Percentiles rank a stretch among this genome's conserved stretches.
These are phyloP conservation scores for Dillenia turbinata DNA, from an alignment of 164 flowering plant genomes.

Conservation along the genomic window DNA sequence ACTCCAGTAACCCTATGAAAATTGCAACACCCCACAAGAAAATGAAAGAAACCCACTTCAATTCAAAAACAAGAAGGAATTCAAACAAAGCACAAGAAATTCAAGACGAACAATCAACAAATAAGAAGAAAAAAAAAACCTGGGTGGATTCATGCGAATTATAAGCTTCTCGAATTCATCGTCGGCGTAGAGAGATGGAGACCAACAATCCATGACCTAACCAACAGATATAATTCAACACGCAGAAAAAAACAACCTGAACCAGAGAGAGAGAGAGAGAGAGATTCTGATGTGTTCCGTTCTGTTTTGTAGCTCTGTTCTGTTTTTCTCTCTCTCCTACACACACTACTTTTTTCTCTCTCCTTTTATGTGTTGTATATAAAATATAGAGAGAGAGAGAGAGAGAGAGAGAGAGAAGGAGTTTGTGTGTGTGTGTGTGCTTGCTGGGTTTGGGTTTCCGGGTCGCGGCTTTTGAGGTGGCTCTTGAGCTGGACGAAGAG, in stretches of 20 bases:
- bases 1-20: background rate
- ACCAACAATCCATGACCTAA: slow-evolving; percentile 52
- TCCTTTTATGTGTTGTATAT: too few relatives aligned
- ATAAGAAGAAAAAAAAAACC: slow-evolving; percentile 28
- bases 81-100: background rate
- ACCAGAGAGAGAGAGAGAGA: background rate
- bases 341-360: background rate
- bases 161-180: slow-evolving; percentile 81
- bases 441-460: too few relatives aligned
- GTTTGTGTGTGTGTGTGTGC: slow-evolving; percentile 7
- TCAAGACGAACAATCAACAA: background rate
- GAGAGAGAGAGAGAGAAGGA: too few relatives aligned
- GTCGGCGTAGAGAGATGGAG: slow-evolving; percentile 38
- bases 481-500: slow-evolving; percentile 33
- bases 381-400: too few relatives aligned
- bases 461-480: slow-evolving; percentile 7
- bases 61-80: slow-evolving; percentile 2
- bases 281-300: too few relatives aligned
- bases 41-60: slow-evolving; percentile 4
- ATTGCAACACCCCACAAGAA: background rate
- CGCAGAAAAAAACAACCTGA: too few relatives aligned
- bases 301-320: too few relatives aligned
- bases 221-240: background rate
- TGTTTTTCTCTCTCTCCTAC: background rate
- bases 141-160: slow-evolving; percentile 79